Percentiles rank a stretch among this genome's conserved stretches.
These are phyloP conservation scores for Raffaelea albimanens DNA, from an alignment of 2,329 filamentous ascomycete species.

Conservation along the genomic window DNA sequence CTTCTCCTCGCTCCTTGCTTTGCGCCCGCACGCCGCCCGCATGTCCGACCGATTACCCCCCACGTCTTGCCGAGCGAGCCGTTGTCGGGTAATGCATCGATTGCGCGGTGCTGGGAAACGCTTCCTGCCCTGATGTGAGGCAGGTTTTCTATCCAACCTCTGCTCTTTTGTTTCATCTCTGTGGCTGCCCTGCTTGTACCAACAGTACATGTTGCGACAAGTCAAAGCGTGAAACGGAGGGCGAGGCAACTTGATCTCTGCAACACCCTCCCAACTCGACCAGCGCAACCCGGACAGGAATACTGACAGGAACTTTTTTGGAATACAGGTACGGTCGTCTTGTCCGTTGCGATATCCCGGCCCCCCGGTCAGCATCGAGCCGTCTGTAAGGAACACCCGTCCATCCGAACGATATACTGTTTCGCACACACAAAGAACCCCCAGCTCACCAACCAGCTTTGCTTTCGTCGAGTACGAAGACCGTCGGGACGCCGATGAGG, in stretches of 20 bases:
- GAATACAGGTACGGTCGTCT: constrained; percentile 78
- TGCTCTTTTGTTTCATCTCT: no score
- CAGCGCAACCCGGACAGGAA: constrained; percentile 20
- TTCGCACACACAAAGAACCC: no score
- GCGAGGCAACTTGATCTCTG: no score
- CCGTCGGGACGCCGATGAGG: constrained; percentile 94
- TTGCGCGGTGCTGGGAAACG: constrained; percentile 14
- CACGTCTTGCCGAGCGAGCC: constrained; percentile 31
- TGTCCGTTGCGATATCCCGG: constrained; percentile 96
- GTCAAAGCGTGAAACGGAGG: no score
- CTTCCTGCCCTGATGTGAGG: no score
- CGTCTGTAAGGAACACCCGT: constrained; percentile 65
- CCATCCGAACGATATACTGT: not conserved
- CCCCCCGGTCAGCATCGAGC: constrained; percentile 85
- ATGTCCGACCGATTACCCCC: not conserved
- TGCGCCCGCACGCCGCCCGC: not conserved
- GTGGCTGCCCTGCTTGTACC: no score
- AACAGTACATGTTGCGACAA: no score
- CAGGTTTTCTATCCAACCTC: no score
- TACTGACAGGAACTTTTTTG: constrained; percentile 31
- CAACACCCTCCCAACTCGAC: no score
- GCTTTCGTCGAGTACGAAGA: constrained; percentile 99
- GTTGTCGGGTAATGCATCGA: constrained; percentile 28
- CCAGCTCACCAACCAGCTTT: constrained; percentile 46
- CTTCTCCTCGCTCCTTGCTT: constrained; percentile 1